Base-by-base conservation (phyloP, 108 stramenopile species). In the Nitzschia sp. region DNA sequence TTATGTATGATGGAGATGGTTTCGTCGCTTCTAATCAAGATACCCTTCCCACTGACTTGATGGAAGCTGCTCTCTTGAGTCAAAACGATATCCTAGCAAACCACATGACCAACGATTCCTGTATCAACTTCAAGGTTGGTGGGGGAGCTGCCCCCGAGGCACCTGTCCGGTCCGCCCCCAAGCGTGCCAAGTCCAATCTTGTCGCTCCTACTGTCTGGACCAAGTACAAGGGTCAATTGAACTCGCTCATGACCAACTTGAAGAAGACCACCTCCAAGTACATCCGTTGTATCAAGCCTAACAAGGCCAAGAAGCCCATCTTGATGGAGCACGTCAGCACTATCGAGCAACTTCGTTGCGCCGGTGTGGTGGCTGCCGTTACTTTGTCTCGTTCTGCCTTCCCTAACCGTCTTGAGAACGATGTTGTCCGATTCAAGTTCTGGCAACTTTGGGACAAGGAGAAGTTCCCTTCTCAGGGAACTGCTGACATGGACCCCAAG, bases 311-410 rank as follows among this genome's bases (percentile, higher is more conserved):
- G 66, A 63, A 81, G 24, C 92, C 96, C 20, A 77, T 85, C 53
- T 57, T 82, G 41, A 92, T 96, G 80, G 89, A 95, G 48, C 89
- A 81, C 17, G 58, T 83, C 44, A 80, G 89, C 63, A 87, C 93
- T 42, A 78, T 96, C 38, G 89, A 93, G 39, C 97, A 98, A 74
- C 92, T 98, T 38, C 86, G 95, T 48, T 98, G 94, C 70, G 92
- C 93, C 10, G 96, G 97, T 61, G 93, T 98, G 24, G 80, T 97
- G 41, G 96, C 95, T 65, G 96, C 96, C 10, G 87, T 91, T 8
- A 83, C 87, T 24, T 86, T 98, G 11, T 84, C 92, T 26, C 83
- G 97, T 41, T 93, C 93, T 44, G 94, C 92, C 25, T 98, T 95
- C 73, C 96, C 97, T 26, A 96, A 97, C 67, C 92, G 93, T 37